These are phyloP conservation scores for Arctium lappa DNA, from an alignment of 129 eudicot genomes.

Conservation along the genomic window DNA sequence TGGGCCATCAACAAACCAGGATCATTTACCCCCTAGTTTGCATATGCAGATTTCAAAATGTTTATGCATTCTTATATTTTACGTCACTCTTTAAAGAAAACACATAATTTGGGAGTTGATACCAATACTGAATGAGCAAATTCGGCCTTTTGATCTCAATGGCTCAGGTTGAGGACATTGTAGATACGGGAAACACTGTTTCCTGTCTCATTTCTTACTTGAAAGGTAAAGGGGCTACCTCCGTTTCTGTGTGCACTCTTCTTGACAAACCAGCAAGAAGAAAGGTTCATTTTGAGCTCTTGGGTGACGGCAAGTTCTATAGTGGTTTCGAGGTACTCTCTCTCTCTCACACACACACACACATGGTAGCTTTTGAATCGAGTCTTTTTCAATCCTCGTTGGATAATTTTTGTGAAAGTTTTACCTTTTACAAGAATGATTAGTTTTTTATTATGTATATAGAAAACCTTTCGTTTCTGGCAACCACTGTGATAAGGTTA, in stretches of 20 bases:
- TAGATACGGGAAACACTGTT: slow-evolving; percentile 86
- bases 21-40: background rate
- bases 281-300: slow-evolving; percentile 55
- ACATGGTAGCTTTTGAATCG: background rate
- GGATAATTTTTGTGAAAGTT: slow-evolving; percentile 4
- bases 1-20: background rate
- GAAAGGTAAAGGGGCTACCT: slow-evolving; percentile 69
- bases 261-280: slow-evolving; percentile 90
- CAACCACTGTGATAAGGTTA: background rate
- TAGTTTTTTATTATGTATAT: background rate
- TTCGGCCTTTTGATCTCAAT: background rate
- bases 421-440: background rate
- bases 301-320: slow-evolving; percentile 80
- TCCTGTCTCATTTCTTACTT: slow-evolving; percentile 53
- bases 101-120: background rate
- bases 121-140: background rate
- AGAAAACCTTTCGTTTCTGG: background rate
- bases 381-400: background rate
- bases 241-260: slow-evolving; percentile 84
- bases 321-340: slow-evolving; percentile 71
- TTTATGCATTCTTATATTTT: background rate
- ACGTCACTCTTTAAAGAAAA: background rate
- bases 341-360: background rate
- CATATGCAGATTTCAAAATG: background rate
- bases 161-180: slow-evolving; percentile 85